Base-by-base conservation (phyloP, 106 monocot species). In the Dendrobium chrysotoxum region DNA sequence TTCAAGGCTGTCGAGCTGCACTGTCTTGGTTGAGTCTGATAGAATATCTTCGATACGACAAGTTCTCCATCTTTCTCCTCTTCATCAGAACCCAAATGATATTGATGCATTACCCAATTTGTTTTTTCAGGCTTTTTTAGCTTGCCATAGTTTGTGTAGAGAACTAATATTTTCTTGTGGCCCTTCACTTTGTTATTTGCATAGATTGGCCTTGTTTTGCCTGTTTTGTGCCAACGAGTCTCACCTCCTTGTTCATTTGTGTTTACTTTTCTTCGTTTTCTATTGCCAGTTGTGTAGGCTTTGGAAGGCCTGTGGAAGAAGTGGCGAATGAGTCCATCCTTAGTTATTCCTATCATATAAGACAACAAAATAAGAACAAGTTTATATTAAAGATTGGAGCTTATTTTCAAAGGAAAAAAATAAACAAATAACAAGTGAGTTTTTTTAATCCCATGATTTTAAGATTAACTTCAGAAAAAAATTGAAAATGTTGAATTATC, bases 221-320 rank as follows among this genome's bases (percentile, higher is more conserved):
- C 83, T 1, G 83, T 83, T 40, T 83, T 83, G 71, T 83, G 83
- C 83, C 83, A 83, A 2, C 89, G 83, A 20, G 86, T 86, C 64
- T 89, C 89, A n/a, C 86, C 86, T 23, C 89, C 89, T 11, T 78
- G 16, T 4, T 64, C 64, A 71, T 84, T 86, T 21, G 89, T 79
- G 75, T 81, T 78, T 5, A 89, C 84, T 66, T 89, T 89, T 8
- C 89, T 50, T 17, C 89, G 81, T 70, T 89, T 89, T 28, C 89
- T 45, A 1, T 78, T 83, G 8, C 83, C 83, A 0, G 78, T 83
- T 4, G 78, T 83, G 83, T 83, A 83, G 12, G 89, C 89, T 68
- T 89, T 89, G 1, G 86, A 89, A 2, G 89, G 84, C 40, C 89
- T 86, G 67, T 89, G 89, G 82, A 89, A 89, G 79, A 89, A 89